These are phyloP conservation scores for Arthrobotrys conoides DNA, from an alignment of 2,329 filamentous ascomycete species.

Conservation along the genomic window DNA sequence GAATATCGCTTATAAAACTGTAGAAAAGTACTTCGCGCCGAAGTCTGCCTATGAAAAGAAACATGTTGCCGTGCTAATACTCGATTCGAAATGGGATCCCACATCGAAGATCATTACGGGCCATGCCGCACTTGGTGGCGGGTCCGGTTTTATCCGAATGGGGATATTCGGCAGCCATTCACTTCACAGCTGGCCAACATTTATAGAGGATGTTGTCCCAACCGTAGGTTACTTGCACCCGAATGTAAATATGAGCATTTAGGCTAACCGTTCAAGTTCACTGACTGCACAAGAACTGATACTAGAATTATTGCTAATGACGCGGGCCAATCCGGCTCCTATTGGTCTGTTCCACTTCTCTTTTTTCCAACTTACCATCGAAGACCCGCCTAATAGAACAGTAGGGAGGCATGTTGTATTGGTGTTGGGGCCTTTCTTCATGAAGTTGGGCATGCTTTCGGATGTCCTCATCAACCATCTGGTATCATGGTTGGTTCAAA, in stretches of 20 bases:
- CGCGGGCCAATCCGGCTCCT: conserved; percentile 86
- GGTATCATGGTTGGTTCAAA: conserved; percentile 81
- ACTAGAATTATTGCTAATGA: conserved; percentile 85
- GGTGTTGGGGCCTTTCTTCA: conserved; percentile 92
- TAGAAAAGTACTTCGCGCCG: conserved; percentile 69
- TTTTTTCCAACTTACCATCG: background rate
- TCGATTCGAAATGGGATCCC: conserved; percentile 91
- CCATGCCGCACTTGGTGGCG: conserved; percentile 87
- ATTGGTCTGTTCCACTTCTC: conserved; percentile 84
- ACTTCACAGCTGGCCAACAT: conserved; percentile 89
- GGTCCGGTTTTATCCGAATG: conserved; percentile 77
- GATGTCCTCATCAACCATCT: conserved; percentile 87
- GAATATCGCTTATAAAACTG: conserved; percentile 81
- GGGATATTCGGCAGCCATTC: conserved; percentile 94
- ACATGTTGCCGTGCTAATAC: conserved; percentile 86
- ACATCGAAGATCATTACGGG: conserved; percentile 78
- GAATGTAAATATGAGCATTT: background rate
- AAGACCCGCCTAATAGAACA: background rate
- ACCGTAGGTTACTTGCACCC: conserved; percentile 22
- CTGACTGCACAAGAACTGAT: conserved; percentile 90
- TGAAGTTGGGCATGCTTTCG: conserved; percentile 90
- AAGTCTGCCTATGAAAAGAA: conserved; percentile 78
- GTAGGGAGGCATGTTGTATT: conserved; percentile 52
- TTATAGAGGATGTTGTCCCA: conserved; percentile 88
- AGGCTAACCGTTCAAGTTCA: conserved; percentile 72